Percentiles rank a stretch among this genome's conserved stretches.
These are phyloP conservation scores for Somion occarium DNA, from an alignment of 1,284 basidiomycete species.

Conservation along the genomic window DNA sequence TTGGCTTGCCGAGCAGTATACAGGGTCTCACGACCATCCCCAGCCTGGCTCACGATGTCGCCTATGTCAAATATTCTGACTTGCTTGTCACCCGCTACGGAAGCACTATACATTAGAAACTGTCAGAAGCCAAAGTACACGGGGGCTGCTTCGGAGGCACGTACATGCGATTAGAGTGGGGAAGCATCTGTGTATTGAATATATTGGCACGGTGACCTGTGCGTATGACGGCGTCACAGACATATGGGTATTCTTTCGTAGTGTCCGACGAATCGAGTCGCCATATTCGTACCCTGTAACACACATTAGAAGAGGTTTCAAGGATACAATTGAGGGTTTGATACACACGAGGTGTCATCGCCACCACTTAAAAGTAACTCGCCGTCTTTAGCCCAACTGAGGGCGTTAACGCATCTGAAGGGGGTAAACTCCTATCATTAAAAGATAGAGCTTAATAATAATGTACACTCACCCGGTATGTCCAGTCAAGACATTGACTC, in stretches of 20 bases:
- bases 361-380: slow-evolving; percentile 72
- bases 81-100: slow-evolving; percentile 76
- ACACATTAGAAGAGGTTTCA: background rate
- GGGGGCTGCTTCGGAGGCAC: background rate
- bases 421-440: background rate
- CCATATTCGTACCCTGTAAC: slow-evolving; percentile 65
- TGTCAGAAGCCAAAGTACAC: background rate
- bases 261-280: slow-evolving; percentile 40
- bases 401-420: slow-evolving; percentile 75
- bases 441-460: background rate
- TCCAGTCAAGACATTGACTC: slow-evolving; percentile 59
- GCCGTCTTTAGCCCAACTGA: slow-evolving; percentile 80
- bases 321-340: background rate
- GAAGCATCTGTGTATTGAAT: slow-evolving; percentile 83
- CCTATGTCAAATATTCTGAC: slow-evolving; percentile 81
- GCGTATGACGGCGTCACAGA: slow-evolving; percentile 55
- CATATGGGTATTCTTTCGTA: slow-evolving; percentile 50
- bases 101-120: slow-evolving; percentile 41
- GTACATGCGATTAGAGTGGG: slow-evolving; percentile 64
- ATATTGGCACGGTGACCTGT: slow-evolving; percentile 88
- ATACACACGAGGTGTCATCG: slow-evolving; percentile 75
- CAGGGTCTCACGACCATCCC: slow-evolving; percentile 30
- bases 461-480: slow-evolving; percentile 55
- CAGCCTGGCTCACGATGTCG: slow-evolving; percentile 36
- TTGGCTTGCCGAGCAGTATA: slow-evolving; percentile 43